Evolutionary conservation across 2,329 filamentous ascomycete genomes (phyloP), one percentile per base, ranked within the genome.

Genomic region (Samsoniella hepiali): DNA sequence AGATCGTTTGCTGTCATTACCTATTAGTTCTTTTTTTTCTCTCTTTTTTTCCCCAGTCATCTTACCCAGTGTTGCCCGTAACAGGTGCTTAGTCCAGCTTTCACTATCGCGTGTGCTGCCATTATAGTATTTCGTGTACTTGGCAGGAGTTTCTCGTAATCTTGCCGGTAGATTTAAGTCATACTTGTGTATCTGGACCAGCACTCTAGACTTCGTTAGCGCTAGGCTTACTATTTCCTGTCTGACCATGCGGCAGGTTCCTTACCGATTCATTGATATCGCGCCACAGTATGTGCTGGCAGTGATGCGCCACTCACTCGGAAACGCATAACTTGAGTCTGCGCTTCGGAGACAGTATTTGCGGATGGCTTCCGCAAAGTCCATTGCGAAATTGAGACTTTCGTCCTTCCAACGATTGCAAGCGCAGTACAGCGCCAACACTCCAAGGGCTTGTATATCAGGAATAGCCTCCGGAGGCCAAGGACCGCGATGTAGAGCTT

Each of bases 281-380:
- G 58, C 58, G 31, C 58, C 58, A 34, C 58, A 61, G 40, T 53
- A 61, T 22, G 49, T 54, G 38, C 47, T 61, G 17, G 49, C 58
- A 3, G 27, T 29, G 27, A 29, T n/a, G 31, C 36, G 34, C 10
- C 38, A 38, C n/a, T 4, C 22, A 13, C 8, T 42, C 27, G 15
- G 8, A 10, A n/a, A 4, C 8, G 15, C n/a, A 3, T 11, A 11
- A 4, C 7, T 17, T n/a, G 13, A 17, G 5, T 8, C 8, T 2
- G 9, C 9, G 17, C 32, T 51, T 8, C 22, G n/a, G 0, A 51
- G 11, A 38, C 58, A 45, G 7, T 32, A 22, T n/a, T 55, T 62
- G 2, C 59, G 32, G 7, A 49, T 62, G 4, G 59, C 51, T 22
- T 62, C 50, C 9, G 59, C 50, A 49, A 62, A 62, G 3, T 56